Evolutionary conservation across 768 basidiomycete species (phyloP).

Genomic region (Tricholoma hemisulphureum): DNA sequence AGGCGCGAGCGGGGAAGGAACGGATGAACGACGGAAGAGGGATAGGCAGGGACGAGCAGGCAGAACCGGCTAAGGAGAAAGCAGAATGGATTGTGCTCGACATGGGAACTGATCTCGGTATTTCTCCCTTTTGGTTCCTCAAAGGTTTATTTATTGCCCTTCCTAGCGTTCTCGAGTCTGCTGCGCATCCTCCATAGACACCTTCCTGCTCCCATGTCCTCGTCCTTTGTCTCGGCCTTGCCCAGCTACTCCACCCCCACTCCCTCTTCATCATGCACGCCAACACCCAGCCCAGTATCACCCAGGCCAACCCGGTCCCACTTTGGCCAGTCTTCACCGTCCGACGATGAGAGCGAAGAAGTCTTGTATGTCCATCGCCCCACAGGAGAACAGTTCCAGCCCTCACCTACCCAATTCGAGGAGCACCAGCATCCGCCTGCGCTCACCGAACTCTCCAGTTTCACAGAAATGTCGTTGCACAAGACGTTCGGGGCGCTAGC

Average conservation of each 20-base stretch:
- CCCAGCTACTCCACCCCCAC: conserved; percentile 13
- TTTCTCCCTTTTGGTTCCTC: not conserved
- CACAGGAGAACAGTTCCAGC: conserved; percentile 3
- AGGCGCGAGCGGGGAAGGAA: conserved; percentile 11
- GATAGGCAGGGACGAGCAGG: conserved; percentile 19
- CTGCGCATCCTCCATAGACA: conserved; percentile 53
- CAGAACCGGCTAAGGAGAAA: conserved; percentile 25
- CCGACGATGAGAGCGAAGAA: not conserved
- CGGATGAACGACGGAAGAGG: conserved; percentile 15
- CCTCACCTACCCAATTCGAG: conserved; percentile 9
- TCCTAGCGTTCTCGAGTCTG: conserved; percentile 49
- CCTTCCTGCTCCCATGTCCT: conserved; percentile 31
- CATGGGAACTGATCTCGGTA: conserved; percentile 31
- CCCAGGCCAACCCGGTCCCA: not conserved
- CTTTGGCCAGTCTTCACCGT: not conserved
- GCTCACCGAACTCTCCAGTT: conserved; percentile 16
- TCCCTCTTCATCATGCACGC: conserved; percentile 16
- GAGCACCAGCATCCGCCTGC: conserved; percentile 15
- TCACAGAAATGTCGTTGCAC: conserved; percentile 9
- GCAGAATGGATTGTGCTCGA: conserved; percentile 55
- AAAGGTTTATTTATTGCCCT: conserved; percentile 1
- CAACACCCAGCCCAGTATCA: conserved; percentile 23
- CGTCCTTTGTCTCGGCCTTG: conserved; percentile 39
- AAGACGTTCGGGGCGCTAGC: conserved; percentile 41
- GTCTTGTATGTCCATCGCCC: not conserved